phyloP scores from a whole-genome alignment of 805 yeast species.

The Yamadazyma sp. region DNA sequence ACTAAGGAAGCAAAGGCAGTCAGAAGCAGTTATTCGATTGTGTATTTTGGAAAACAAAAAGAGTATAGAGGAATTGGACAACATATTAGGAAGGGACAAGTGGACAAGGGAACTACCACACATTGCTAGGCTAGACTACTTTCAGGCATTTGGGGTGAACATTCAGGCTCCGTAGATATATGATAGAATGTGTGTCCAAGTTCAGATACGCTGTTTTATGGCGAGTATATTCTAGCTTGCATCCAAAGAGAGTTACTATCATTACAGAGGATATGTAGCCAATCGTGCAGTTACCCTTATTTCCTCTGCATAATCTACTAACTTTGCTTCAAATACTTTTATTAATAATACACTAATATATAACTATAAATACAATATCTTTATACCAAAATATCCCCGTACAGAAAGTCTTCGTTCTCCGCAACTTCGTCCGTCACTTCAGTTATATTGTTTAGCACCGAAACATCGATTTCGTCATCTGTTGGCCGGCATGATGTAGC shows the following conservation, averaged over 20 bases:
- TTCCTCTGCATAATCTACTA: too few relatives aligned
- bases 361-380: too few relatives aligned
- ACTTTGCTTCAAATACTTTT: too few relatives aligned
- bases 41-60: conserved; percentile 46
- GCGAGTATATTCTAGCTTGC: too few relatives aligned
- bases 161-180: too few relatives aligned
- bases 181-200: too few relatives aligned
- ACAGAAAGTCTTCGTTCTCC: neutral
- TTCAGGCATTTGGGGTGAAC: conserved; percentile 8
- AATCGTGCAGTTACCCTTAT: too few relatives aligned
- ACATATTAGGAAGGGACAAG: conserved; percentile 27
- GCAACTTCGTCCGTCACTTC: neutral
- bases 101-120: conserved; percentile 32
- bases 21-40: conserved; percentile 47
- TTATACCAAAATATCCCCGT: too few relatives aligned
- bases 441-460: conserved; percentile 21
- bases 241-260: too few relatives aligned
- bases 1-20: conserved; percentile 39
- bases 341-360: too few relatives aligned
- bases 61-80: conserved; percentile 26
- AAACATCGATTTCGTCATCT: conserved; percentile 9
- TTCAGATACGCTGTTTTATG: too few relatives aligned
- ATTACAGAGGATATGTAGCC: too few relatives aligned
- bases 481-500: conserved; percentile 17
- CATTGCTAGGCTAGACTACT: conserved; percentile 28